phyloP scores from a whole-genome alignment of 768 basidiomycete genomes.

The Stropharia rugosoannulata region DNA sequence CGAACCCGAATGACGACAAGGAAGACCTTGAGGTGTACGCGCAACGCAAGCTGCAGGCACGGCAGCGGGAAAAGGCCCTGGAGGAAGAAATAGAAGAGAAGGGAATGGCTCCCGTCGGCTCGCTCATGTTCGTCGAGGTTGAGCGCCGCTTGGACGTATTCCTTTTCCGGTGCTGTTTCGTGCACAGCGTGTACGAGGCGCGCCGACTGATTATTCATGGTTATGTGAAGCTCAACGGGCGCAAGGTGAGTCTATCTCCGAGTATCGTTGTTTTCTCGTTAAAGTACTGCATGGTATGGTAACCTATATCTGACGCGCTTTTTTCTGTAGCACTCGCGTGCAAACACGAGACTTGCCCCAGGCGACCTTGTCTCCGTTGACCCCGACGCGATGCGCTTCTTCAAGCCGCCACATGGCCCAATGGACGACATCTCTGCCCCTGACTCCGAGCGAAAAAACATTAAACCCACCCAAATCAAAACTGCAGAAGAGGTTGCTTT shows the following conservation, averaged over 20 bases:
- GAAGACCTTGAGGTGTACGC: slow-evolving; percentile 57
- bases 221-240: slow-evolving; percentile 85
- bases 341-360: slow-evolving; percentile 87
- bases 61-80: slow-evolving; percentile 36
- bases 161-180: slow-evolving; percentile 54
- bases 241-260: slow-evolving; percentile 56
- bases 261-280: not conserved
- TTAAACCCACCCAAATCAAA: not conserved
- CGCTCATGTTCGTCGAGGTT: slow-evolving; percentile 94
- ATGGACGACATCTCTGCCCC: slow-evolving; percentile 32
- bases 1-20: slow-evolving; percentile 37
- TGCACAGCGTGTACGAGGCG: slow-evolving; percentile 81
- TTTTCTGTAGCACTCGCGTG: slow-evolving; percentile 64
- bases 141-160: slow-evolving; percentile 93
- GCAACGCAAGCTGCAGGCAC: slow-evolving; percentile 43
- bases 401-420: slow-evolving; percentile 39
- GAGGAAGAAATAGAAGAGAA: slow-evolving; percentile 54
- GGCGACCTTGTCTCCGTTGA: slow-evolving; percentile 95
- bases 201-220: slow-evolving; percentile 85
- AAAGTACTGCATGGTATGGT: no score
- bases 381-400: slow-evolving; percentile 74
- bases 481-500: not conserved
- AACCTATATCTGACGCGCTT: not conserved
- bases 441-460: slow-evolving; percentile 11
- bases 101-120: slow-evolving; percentile 86